Percentiles rank a stretch among this genome's conserved stretches.
phyloP scores from a whole-genome alignment of 495 filamentous ascomycete species.

The Penicillium mononematosum region DNA sequence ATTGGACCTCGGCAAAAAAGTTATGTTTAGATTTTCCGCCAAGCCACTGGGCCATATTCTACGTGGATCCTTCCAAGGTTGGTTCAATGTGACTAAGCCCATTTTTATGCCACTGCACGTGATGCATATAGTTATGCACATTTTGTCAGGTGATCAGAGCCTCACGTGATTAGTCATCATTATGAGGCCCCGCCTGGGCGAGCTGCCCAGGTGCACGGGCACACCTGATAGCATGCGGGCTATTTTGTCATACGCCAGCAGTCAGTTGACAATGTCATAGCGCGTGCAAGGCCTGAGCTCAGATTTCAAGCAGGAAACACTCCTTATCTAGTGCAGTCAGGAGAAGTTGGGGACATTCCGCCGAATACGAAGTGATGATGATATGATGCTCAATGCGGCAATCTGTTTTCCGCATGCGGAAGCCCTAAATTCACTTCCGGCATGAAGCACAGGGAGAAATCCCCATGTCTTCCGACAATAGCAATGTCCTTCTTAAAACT shows the following conservation, averaged over 20 bases:
- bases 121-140: background rate
- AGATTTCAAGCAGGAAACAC: constrained; percentile 1
- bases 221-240: background rate
- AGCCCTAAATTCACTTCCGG: constrained; percentile 20
- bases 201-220: background rate
- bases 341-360: constrained; percentile 7
- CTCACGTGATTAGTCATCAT: background rate
- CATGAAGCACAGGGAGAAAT: constrained; percentile 10
- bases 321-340: background rate
- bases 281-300: background rate
- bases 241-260: background rate
- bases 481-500: constrained; percentile 11
- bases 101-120: background rate
- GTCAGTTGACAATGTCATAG: constrained; percentile 32
- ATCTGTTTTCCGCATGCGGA: constrained; percentile 33
- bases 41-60: background rate
- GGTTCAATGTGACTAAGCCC: background rate
- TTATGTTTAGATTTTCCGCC: background rate
- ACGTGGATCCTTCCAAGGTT: background rate
- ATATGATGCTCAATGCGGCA: constrained; percentile 33
- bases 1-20: constrained; percentile 18
- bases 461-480: constrained; percentile 17
- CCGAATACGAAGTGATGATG: constrained; percentile 25
- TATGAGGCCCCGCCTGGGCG: no score
- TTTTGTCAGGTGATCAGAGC: background rate